These are phyloP conservation scores for Caulochytrium protostelioides DNA, from an alignment of 371 early-diverging fungal genomes.

Conservation along the genomic window DNA sequence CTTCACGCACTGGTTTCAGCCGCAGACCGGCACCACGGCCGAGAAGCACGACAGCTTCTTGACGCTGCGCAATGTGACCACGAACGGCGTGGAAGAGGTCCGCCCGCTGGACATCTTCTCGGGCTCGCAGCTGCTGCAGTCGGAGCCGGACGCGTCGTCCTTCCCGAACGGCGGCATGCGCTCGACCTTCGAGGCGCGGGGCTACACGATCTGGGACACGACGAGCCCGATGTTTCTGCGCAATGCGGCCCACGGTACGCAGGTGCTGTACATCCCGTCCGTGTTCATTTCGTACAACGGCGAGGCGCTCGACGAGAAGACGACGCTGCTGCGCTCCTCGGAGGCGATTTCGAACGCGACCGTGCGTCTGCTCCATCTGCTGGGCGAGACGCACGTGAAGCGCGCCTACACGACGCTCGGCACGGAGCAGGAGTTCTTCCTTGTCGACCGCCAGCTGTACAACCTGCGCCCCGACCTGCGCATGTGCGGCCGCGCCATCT, in stretches of 20 bases:
- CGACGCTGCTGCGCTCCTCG: constrained; percentile 73
- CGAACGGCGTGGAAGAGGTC: constrained; percentile 58
- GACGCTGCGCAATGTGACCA: constrained; percentile 43
- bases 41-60: constrained; percentile 97
- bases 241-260: constrained; percentile 73
- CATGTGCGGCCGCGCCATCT: constrained; percentile 79
- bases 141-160: constrained; percentile 97
- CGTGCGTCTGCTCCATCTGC: constrained; percentile 40
- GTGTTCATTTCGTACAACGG: constrained; percentile 97
- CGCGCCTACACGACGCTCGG: constrained; percentile 78
- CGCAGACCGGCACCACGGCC: constrained; percentile 90
- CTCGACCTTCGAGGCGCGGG: constrained; percentile 93
- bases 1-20: constrained; percentile 99
- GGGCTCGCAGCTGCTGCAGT: constrained; percentile 85
- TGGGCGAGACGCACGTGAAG: constrained; percentile 39
- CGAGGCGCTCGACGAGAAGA: constrained; percentile 95
- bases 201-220: constrained; percentile 97
- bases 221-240: constrained; percentile 87
- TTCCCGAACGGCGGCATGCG: constrained; percentile 97
- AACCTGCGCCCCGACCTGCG: constrained; percentile 84
- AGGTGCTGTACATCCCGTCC: constrained; percentile 82
- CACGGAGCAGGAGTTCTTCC: constrained; percentile 95
- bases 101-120: constrained; percentile 67
- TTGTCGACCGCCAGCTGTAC: constrained; percentile 80
- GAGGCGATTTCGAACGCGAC: constrained; percentile 61